Evolutionary conservation across 768 basidiomycete genomes (phyloP), one percentile per base, ranked within the genome.

Genomic region (Hericium erinaceus): DNA sequence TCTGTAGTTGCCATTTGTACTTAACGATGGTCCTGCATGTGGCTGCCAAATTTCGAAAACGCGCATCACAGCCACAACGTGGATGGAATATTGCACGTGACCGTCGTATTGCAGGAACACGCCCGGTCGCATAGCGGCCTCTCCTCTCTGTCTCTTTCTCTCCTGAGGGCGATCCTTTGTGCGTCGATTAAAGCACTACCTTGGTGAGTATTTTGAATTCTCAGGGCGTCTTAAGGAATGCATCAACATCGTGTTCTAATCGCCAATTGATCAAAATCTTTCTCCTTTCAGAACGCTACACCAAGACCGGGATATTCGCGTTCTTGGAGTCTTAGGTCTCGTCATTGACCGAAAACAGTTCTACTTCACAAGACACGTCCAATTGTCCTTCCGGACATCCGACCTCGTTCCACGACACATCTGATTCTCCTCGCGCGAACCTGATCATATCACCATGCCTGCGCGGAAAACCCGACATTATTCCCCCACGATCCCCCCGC

Each of bases 401-500:
- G 9, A 33, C 15, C n/a, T n/a, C 44, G 20, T 46, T n/a, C 44
- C 9, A 46, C 16, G 13, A 8, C 18, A 16, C 44, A 10, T 11
- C 20, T n/a, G n/a, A 10, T 16, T 15, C 44, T 10, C 44, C 18
- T 15, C n/a, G 16, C 44, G 44, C 7, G 8, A 46, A 46, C 44
- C 44, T 20, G n/a, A 46, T 46, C 22, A 46, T 37, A 38, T 60
- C 15, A 49, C 46, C 22, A 62, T 61, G 61, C 22, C 59, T 5
- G 39, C 51, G n/a, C 57, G 65, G 58, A 56, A 58, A 38, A 39
- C 8, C 15, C 70, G 62, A 44, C 68, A 74, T 57, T 89, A 89
- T 67, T 87, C 85, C 41, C 78, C 82, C 20, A 78, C 85, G 62
- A 76, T 77, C 0, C 83, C 85, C 20, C 87, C 87, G 5, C 77